phyloP scores from a whole-genome alignment of 148 eudicot genomes.

The Pharnaceum exiguum region DNA sequence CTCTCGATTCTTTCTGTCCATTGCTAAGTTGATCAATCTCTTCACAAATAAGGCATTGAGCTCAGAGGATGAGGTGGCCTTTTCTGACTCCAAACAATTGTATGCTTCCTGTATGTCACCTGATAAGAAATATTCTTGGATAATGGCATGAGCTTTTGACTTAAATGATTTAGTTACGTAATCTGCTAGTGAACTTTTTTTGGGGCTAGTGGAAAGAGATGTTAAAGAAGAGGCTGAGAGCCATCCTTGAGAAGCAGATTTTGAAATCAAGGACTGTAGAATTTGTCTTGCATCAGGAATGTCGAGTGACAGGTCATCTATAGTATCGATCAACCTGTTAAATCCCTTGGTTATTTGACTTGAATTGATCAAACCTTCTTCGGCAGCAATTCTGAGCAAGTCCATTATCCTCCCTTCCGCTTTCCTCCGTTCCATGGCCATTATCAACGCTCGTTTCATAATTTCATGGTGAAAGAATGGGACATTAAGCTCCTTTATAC shows the following conservation, averaged over 20 bases:
- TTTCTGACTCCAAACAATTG: conserved; percentile 36
- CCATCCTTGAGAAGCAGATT: conserved; percentile 60
- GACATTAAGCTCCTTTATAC: conserved; percentile 52
- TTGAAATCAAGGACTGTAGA: conserved; percentile 37
- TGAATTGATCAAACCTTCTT: conserved; percentile 50
- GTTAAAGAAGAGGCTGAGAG: conserved; percentile 42
- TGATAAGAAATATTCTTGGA: conserved; percentile 48
- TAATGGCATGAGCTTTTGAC: conserved; percentile 36
- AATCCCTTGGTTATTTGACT: conserved; percentile 63
- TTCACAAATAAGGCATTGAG: conserved; percentile 48
- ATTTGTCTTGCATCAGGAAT: conserved; percentile 44
- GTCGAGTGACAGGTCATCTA: conserved; percentile 53
- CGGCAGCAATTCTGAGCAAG: conserved; percentile 38
- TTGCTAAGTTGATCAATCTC: conserved; percentile 45
- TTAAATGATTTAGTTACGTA: conserved; percentile 34
- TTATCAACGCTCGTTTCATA: conserved; percentile 38
- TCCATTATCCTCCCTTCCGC: conserved; percentile 30
- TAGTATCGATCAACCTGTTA: conserved; percentile 35
- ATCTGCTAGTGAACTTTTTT: conserved; percentile 21
- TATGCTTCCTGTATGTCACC: conserved; percentile 45
- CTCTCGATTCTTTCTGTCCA: conserved; percentile 58
- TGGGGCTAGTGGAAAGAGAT: conserved; percentile 20
- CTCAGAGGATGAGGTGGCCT: conserved; percentile 25
- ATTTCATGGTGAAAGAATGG: conserved; percentile 61
- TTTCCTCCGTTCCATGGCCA: conserved; percentile 51